Percentiles rank a stretch among this genome's conserved stretches.
Evolutionary conservation across 768 basidiomycete species (phyloP).

Genomic region (Coprinopsis strossmayeri): DNA sequence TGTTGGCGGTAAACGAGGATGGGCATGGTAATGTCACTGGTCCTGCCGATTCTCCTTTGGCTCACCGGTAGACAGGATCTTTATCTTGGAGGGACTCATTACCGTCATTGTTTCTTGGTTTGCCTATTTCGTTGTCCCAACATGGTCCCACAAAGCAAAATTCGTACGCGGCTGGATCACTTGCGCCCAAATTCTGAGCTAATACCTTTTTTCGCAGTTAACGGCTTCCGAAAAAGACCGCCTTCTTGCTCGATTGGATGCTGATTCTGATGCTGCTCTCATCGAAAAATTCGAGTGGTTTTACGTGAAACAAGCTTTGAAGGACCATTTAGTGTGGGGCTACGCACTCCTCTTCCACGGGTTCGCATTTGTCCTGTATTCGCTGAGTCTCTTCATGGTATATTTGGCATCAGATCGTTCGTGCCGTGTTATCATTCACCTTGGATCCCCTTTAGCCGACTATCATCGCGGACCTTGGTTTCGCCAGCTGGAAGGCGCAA

Average conservation of each 20-base stretch:
- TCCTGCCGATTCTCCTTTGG: no score
- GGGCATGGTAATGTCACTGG: constrained; percentile 41
- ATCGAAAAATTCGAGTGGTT: constrained; percentile 52
- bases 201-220: constrained; percentile 37
- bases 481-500: constrained; percentile 54
- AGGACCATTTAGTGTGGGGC: constrained; percentile 53
- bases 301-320: constrained; percentile 49
- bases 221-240: constrained; percentile 43
- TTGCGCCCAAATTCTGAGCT: constrained; percentile 12
- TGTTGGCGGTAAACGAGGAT: constrained; percentile 50
- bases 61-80: constrained; percentile 35
- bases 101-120: constrained; percentile 40
- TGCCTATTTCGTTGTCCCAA: constrained; percentile 51
- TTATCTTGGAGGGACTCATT: constrained; percentile 49
- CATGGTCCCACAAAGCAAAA: constrained; percentile 51
- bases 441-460: constrained; percentile 35
- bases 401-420: constrained; percentile 9
- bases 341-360: constrained; percentile 59
- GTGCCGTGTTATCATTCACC: background rate
- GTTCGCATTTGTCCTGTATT: constrained; percentile 53
- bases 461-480: constrained; percentile 53
- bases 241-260: constrained; percentile 40
- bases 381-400: constrained; percentile 53
- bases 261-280: constrained; percentile 49
- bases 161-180: constrained; percentile 27